Conservation (phyloP, 371 early-diverging fungal species). For the Choanephora cucurbitarum region DNA sequence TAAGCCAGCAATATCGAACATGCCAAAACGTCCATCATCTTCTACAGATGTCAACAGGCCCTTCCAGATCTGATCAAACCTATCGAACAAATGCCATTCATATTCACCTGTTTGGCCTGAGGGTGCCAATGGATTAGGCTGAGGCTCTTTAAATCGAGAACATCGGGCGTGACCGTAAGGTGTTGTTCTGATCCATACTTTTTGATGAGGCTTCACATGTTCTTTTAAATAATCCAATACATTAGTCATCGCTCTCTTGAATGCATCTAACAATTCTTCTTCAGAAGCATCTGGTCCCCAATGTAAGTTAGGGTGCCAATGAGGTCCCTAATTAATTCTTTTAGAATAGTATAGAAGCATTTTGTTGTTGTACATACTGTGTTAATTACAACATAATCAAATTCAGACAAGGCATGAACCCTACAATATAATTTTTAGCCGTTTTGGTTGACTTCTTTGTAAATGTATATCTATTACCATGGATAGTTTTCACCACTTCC, state of each 20-base stretch:
- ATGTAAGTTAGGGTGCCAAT: constrained; percentile 42
- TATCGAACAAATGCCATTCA: constrained; percentile 49
- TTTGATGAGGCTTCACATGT: constrained; percentile 35
- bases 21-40: constrained; percentile 30
- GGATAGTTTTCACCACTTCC: constrained; percentile 50
- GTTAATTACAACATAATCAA: constrained; percentile 46
- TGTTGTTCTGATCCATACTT: constrained; percentile 46
- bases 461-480: too few relatives aligned
- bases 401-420: constrained; percentile 41
- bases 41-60: constrained; percentile 24
- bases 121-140: constrained; percentile 30
- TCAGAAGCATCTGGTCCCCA: constrained; percentile 42
- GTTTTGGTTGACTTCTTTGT: too few relatives aligned
- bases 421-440: constrained; percentile 12
- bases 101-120: constrained; percentile 41
- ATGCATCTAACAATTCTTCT: constrained; percentile 40
- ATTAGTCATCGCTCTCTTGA: constrained; percentile 31
- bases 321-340: constrained; percentile 34
- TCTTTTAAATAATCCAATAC: constrained; percentile 32
- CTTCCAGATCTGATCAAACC: constrained; percentile 46
- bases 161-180: constrained; percentile 52
- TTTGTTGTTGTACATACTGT: constrained; percentile 29
- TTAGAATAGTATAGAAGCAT: neutral
- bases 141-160: constrained; percentile 37
- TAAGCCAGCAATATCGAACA: constrained; percentile 36